phyloP scores from a whole-genome alignment of 1,284 basidiomycete species.

The Ganoderma leucocontextum region DNA sequence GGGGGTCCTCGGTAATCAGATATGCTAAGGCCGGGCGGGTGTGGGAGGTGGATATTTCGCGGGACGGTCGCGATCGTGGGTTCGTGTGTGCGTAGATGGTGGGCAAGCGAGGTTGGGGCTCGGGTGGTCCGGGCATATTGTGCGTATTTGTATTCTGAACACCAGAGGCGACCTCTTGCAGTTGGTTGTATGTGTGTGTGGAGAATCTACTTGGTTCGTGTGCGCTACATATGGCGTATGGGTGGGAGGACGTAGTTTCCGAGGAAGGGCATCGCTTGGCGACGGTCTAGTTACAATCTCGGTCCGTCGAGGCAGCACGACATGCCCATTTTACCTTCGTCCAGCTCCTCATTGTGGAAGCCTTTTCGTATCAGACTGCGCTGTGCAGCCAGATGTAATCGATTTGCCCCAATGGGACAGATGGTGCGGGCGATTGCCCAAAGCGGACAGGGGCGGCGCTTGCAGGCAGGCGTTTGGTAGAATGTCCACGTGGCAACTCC shows the following conservation, averaged over 20 bases:
- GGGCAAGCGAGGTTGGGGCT: no score
- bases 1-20: not conserved
- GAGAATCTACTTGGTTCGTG: no score
- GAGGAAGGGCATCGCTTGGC: not conserved
- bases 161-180: no score
- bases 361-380: no score
- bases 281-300: not conserved
- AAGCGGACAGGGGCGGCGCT: not conserved
- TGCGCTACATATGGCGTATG: no score
- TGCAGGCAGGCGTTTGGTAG: conserved; percentile 1
- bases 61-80: not conserved
- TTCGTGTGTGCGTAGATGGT: not conserved
- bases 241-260: no score
- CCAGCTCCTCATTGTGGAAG: not conserved
- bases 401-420: no score
- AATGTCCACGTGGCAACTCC: not conserved
- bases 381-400: no score
- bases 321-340: not conserved
- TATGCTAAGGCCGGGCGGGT: not conserved
- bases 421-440: not conserved
- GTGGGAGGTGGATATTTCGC: not conserved
- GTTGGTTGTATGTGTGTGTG: no score
- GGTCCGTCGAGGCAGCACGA: not conserved
- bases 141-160: no score
- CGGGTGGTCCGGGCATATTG: no score